Percentiles rank a stretch among this genome's conserved stretches.
phyloP scores from a whole-genome alignment of 148 eudicot species.

The Bassia scoparia region DNA sequence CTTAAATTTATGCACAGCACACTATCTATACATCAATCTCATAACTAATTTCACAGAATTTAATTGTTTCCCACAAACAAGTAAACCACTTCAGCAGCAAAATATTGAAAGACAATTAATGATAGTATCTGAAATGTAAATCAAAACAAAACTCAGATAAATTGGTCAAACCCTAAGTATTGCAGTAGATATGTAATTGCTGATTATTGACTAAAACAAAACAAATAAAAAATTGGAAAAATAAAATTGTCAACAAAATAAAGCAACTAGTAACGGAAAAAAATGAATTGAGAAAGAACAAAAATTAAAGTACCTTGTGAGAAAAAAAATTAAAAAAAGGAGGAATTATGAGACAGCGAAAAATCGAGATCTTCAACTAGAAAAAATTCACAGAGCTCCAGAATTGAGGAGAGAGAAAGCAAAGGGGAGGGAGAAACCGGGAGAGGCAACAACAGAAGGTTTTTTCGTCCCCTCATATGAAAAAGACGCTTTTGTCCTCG shows the following conservation, averaged over 20 bases:
- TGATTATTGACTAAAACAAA: constrained; percentile 1
- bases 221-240: not conserved
- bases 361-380: constrained; percentile 25
- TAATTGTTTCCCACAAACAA: not conserved
- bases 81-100: constrained; percentile 11
- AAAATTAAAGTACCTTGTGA: not conserved
- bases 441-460: constrained; percentile 31
- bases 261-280: constrained; percentile 10
- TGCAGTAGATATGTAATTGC: not conserved
- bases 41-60: not conserved
- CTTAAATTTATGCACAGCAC: not conserved
- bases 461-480: not conserved
- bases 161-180: constrained; percentile 20
- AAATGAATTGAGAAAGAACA: not conserved
- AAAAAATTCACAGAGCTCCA: not conserved
- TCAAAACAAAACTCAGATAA: not conserved
- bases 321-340: not conserved
- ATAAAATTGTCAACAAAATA: not conserved
- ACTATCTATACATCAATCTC: constrained; percentile 21
- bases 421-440: constrained; percentile 28
- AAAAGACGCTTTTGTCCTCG: constrained; percentile 14
- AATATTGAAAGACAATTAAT: not conserved
- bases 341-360: constrained; percentile 8
- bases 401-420: constrained; percentile 5
- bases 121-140: not conserved